Conservation (phyloP, 176 grass and related monocot genomes). For the Microstegium vimineum region DNA sequence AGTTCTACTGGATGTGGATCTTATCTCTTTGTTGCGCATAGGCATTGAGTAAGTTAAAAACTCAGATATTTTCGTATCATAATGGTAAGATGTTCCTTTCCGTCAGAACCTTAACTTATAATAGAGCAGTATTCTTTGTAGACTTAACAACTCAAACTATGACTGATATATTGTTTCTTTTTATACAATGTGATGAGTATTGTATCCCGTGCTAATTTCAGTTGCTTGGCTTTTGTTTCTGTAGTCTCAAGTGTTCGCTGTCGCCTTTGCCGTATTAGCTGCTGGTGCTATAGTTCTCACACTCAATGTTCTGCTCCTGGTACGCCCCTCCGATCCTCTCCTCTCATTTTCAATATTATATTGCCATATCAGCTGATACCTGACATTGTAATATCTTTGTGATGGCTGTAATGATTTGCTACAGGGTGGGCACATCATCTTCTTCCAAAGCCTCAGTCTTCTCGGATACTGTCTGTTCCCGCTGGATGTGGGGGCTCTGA, state of each 20-base stretch:
- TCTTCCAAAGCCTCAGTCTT: conserved; percentile 95
- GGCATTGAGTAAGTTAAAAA: neutral
- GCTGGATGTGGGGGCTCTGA: conserved; percentile 71
- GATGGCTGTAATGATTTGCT: conserved; percentile 8
- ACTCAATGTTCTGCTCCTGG: conserved; percentile 91
- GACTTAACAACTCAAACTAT: neutral
- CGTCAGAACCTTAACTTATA: neutral
- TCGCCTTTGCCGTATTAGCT: conserved; percentile 88
- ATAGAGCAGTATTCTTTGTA: neutral
- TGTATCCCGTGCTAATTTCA: neutral
- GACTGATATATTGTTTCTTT: neutral
- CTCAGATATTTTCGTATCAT: neutral
- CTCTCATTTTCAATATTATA: no score
- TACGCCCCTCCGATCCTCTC: no score
- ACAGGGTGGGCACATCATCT: conserved; percentile 88
- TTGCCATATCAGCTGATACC: neutral
- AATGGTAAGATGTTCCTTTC: neutral
- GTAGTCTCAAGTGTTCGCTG: conserved; percentile 94
- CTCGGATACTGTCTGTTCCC: conserved; percentile 92
- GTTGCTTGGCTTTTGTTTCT: conserved; percentile 16
- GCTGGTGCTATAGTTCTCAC: conserved; percentile 89
- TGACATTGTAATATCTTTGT: neutral
- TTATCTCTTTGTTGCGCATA: neutral
- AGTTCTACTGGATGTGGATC: neutral
- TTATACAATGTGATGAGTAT: neutral